Evolutionary conservation across 768 basidiomycete species (phyloP), one percentile per base, ranked within the genome.

Genomic region (Wakefieldia striispora): DNA sequence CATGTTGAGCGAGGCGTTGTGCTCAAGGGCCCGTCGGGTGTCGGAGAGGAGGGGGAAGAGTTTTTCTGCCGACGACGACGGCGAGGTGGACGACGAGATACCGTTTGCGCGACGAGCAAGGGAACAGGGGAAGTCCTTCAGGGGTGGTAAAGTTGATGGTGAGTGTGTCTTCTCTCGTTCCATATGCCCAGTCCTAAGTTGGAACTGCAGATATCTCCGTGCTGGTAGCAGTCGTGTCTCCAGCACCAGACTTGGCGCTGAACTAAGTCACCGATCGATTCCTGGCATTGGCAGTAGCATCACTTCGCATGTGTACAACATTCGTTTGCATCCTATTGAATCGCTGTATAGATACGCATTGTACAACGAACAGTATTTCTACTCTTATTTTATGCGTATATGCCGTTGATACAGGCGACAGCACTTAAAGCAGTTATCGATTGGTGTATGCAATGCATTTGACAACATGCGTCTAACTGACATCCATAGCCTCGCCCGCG

Each of bases 131-230:
- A 79, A 80, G 60, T 67, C 67, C 31, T 93, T 90, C 65, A 72
- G 74, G 16, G 91, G 91, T 35, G 92, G 92, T 26, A 95, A 95
- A 72, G 79, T 80, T 43, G 91, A 95, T 70, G 91, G 90, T 89
- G 51, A 64, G 80, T 63, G 16, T 27, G 0, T 8, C 1, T 34
- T 27, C 14, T 31, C 20, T 20, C 47, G 5, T 0, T 9, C 0
- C 14, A 1, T 13, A 19, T 14, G 14, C 1, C 19, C 7, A 14
- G 9, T 38, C 40, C 47, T 60, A 38, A 64, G 7, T 12, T 17
- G 43, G 10, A 4, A 6, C 14, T 20, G 1, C 60, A 84, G 82
- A 85, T 68, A 85, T 85, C 44, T 82, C 82, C 2, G 83, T 85
- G 12, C 63, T 84, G 29, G 83, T 85, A 3, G 83, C 83, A 10